Percentiles rank a stretch among this genome's conserved stretches.
Evolutionary conservation across 345 rosid genomes (phyloP).

Genomic region (Lumnitzera littorea): DNA sequence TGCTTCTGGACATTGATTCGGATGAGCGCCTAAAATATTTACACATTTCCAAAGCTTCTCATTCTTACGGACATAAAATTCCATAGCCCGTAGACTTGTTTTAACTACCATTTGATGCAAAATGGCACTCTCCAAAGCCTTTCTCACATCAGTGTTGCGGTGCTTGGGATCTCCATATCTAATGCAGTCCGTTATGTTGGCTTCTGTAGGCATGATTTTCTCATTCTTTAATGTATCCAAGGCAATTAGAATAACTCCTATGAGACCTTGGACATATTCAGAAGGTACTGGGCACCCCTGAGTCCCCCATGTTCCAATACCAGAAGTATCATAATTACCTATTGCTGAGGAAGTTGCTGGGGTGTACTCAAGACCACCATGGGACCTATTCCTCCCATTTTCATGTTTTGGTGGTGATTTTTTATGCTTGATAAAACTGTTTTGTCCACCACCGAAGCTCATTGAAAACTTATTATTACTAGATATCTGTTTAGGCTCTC

Average conservation of each 20-base stretch:
- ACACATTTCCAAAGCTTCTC: conserved; percentile 37
- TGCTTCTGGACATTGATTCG: conserved; percentile 17
- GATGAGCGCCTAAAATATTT: conserved; percentile 26
- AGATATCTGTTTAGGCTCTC: conserved; percentile 17
- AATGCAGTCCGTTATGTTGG: conserved; percentile 33
- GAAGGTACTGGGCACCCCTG: conserved; percentile 31
- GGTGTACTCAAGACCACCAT: conserved; percentile 12
- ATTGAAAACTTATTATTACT: conserved; percentile 9
- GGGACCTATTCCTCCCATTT: conserved; percentile 9
- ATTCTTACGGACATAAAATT: conserved; percentile 34
- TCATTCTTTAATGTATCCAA: conserved; percentile 31
- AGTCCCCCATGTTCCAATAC: conserved; percentile 23
- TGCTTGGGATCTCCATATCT: conserved; percentile 34
- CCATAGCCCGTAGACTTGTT: conserved; percentile 22
- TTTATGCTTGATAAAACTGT: conserved; percentile 16
- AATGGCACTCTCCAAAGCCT: conserved; percentile 35
- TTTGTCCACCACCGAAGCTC: conserved; percentile 12
- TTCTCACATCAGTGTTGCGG: conserved; percentile 24
- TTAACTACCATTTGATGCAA: conserved; percentile 31
- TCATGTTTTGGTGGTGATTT: conserved; percentile 8
- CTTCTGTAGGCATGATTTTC: conserved; percentile 34
- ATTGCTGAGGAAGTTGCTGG: conserved; percentile 13
- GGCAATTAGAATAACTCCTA: conserved; percentile 34
- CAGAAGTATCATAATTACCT: conserved; percentile 6
- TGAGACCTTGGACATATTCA: conserved; percentile 29